phyloP scores from a whole-genome alignment of 768 basidiomycete genomes.

The Boletus tomentosulus region DNA sequence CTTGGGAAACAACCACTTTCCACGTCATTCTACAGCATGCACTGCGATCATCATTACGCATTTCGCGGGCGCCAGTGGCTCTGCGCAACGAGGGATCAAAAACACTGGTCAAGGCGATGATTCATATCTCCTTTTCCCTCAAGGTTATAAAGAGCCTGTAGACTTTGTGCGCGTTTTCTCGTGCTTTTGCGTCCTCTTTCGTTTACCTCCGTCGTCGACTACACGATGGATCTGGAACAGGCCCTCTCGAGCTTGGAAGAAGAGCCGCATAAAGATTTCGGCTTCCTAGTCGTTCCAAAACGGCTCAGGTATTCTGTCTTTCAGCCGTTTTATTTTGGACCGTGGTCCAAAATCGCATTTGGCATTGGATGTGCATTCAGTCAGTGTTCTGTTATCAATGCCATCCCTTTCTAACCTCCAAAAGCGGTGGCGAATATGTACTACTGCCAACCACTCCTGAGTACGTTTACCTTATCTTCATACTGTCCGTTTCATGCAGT shows the following conservation, averaged over 20 bases:
- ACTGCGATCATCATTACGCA: background rate
- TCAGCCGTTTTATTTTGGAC: slow-evolving; percentile 11
- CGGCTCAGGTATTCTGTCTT: slow-evolving; percentile 12
- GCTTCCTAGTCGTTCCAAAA: slow-evolving; percentile 8
- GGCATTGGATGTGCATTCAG: slow-evolving; percentile 16
- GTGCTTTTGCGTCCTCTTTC: background rate
- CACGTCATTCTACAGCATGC: background rate
- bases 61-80: background rate
- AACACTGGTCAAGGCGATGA: slow-evolving; percentile 14
- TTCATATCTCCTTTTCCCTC: slow-evolving; percentile 5
- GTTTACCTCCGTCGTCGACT: slow-evolving; percentile 4
- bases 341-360: slow-evolving; percentile 14
- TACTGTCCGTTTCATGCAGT: background rate
- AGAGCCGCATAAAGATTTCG: slow-evolving; percentile 10
- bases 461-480: slow-evolving; percentile 34
- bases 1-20: background rate
- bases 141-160: slow-evolving; percentile 9
- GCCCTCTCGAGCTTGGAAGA: slow-evolving; percentile 1
- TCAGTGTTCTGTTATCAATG: slow-evolving; percentile 2
- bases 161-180: background rate
- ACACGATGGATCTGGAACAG: slow-evolving; percentile 16
- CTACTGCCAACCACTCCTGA: slow-evolving; percentile 76
- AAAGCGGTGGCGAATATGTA: slow-evolving; percentile 62
- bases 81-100: background rate
- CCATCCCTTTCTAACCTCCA: slow-evolving; percentile 1